These are phyloP conservation scores for Stygiomarasmius scandens DNA, from an alignment of 1,284 basidiomycete species.

Conservation along the genomic window DNA sequence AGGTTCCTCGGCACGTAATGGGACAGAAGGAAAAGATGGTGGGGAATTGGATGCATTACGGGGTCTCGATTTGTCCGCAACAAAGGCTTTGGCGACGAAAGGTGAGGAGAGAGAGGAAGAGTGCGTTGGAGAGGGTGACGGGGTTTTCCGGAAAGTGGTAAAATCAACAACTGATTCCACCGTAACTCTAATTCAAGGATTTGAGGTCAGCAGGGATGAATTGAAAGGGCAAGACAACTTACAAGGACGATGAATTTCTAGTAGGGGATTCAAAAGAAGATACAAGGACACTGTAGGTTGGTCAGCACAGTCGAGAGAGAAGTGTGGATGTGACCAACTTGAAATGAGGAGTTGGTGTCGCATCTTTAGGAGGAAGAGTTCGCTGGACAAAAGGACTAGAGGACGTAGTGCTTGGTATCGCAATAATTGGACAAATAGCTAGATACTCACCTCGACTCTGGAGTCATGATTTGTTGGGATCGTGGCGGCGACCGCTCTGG, in stretches of 20 bases:
- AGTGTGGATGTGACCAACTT: background rate
- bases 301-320: background rate
- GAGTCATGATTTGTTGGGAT: slow-evolving; percentile 52
- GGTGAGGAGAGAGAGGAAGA: slow-evolving; percentile 45
- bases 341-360: background rate
- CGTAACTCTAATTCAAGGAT: slow-evolving; percentile 1
- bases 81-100: slow-evolving; percentile 42
- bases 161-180: slow-evolving; percentile 5
- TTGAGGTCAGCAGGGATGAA: background rate
- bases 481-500: slow-evolving; percentile 19
- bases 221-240: background rate
- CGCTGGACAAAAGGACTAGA: slow-evolving; percentile 12
- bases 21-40: slow-evolving; percentile 21
- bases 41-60: slow-evolving; percentile 23
- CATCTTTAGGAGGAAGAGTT: slow-evolving; percentile 1
- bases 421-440: background rate
- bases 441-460: slow-evolving; percentile 43
- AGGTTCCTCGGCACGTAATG: slow-evolving; percentile 35
- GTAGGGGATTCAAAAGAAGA: background rate
- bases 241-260: background rate
- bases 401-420: background rate
- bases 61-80: slow-evolving; percentile 19
- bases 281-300: background rate
- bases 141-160: slow-evolving; percentile 4
- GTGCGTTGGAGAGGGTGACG: slow-evolving; percentile 9